Evolutionary conservation across 2,329 filamentous ascomycete species (phyloP).

Genomic region (Apiospora aurea): DNA sequence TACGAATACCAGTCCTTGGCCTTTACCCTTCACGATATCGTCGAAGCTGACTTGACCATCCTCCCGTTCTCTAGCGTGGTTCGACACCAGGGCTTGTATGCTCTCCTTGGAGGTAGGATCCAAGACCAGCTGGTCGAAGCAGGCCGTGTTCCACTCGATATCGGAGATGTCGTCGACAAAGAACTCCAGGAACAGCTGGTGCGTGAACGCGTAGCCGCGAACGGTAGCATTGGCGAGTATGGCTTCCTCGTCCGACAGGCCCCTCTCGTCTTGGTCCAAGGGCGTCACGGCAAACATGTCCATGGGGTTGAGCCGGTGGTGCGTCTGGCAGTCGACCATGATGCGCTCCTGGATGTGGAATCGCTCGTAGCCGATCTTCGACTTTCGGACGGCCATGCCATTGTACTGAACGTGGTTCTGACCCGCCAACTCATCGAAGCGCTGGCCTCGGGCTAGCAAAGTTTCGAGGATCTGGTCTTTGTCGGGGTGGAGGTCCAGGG

Average conservation of each 20-base stretch:
- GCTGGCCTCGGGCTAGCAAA: constrained; percentile 41
- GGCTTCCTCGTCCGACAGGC: constrained; percentile 39
- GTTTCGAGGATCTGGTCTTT: constrained; percentile 30
- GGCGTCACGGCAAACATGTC: constrained; percentile 28
- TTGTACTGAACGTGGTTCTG: constrained; percentile 45
- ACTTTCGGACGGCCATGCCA: constrained; percentile 37
- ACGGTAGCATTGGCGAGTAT: constrained; percentile 38
- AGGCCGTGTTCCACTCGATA: constrained; percentile 56
- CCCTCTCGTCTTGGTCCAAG: constrained; percentile 35
- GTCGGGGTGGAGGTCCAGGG: constrained; percentile 38
- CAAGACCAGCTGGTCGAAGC: constrained; percentile 58
- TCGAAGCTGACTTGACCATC: background rate
- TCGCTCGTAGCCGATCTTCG: constrained; percentile 30
- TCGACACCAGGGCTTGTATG: constrained; percentile 50
- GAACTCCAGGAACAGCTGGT: constrained; percentile 43
- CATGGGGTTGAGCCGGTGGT: constrained; percentile 40
- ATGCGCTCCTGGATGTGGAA: constrained; percentile 43
- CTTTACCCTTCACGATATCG: constrained; percentile 32
- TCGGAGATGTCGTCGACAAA: constrained; percentile 51
- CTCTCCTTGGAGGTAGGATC: constrained; percentile 58
- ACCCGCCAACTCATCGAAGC: constrained; percentile 42
- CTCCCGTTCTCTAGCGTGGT: background rate
- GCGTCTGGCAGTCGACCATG: constrained; percentile 46
- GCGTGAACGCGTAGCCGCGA: constrained; percentile 42
- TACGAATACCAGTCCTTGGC: constrained; percentile 51